phyloP scores from a whole-genome alignment of 2,329 filamentous ascomycete genomes.

The Aspergillus pseudonomiae region DNA sequence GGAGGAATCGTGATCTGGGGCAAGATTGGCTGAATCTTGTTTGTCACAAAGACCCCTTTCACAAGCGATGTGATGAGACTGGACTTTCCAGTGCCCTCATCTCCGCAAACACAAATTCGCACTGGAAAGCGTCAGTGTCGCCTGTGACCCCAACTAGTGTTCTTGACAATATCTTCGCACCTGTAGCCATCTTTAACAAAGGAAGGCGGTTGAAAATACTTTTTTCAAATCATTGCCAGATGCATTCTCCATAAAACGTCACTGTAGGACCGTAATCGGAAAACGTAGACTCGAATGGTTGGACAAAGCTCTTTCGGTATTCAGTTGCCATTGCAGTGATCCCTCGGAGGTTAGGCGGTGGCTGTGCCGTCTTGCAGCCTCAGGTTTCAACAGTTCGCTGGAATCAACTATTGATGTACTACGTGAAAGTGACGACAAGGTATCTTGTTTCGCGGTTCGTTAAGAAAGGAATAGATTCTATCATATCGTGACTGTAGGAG shows the following conservation, averaged over 20 bases:
- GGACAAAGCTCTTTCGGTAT: background rate
- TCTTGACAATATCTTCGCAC: constrained; percentile 16
- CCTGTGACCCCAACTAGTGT: constrained; percentile 6
- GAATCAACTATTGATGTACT: background rate
- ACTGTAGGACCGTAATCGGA: background rate
- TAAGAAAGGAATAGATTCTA: background rate
- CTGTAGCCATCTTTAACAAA: constrained; percentile 28
- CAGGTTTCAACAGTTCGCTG: constrained; percentile 12
- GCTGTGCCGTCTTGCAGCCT: constrained; percentile 23
- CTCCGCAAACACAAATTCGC: constrained; percentile 93
- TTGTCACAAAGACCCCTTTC: constrained; percentile 93
- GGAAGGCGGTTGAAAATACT: constrained; percentile 8
- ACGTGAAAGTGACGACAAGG: background rate
- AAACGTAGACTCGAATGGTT: background rate
- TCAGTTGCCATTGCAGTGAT: constrained; percentile 12
- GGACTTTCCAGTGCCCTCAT: constrained; percentile 93
- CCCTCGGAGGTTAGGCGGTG: constrained; percentile 21
- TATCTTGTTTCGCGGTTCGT: background rate
- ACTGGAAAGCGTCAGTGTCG: constrained; percentile 53
- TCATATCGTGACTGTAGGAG: background rate
- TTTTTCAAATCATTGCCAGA: constrained; percentile 19
- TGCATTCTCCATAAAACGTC: background rate
- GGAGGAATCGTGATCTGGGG: constrained; percentile 95
- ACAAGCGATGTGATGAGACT: constrained; percentile 93
- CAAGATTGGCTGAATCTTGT: constrained; percentile 92